phyloP scores from a whole-genome alignment of 768 basidiomycete genomes.

The Melanogaster broomeanus region DNA sequence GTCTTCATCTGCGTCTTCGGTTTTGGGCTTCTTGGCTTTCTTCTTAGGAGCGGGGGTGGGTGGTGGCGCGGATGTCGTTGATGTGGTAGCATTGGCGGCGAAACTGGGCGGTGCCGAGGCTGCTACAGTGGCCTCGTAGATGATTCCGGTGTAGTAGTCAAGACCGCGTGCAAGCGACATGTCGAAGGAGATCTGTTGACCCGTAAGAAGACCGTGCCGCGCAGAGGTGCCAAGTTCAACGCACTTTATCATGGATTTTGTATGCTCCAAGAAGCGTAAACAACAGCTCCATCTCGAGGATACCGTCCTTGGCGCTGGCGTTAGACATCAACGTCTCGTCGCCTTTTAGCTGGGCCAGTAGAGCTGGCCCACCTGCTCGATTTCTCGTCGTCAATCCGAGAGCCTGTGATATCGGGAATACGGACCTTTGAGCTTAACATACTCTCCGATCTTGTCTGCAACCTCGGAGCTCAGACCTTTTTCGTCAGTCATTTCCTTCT shows the following conservation, averaged over 20 bases:
- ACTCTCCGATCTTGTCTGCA: constrained; percentile 95
- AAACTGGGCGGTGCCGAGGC: constrained; percentile 91
- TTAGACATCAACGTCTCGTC: constrained; percentile 71
- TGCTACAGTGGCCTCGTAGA: constrained; percentile 94
- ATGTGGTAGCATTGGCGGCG: constrained; percentile 49
- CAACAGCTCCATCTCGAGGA: constrained; percentile 83
- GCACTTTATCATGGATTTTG: constrained; percentile 73
- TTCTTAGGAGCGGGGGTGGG: constrained; percentile 37
- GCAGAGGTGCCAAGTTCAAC: constrained; percentile 5
- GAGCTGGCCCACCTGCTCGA: constrained; percentile 66
- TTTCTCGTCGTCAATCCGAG: not conserved
- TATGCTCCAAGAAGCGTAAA: constrained; percentile 85
- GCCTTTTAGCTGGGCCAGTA: constrained; percentile 68
- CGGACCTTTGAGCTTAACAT: constrained; percentile 91
- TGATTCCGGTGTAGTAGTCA: constrained; percentile 98
- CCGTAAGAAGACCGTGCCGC: not conserved
- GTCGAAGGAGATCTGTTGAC: constrained; percentile 84
- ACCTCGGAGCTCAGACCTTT: constrained; percentile 81
- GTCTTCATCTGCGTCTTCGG: constrained; percentile 53
- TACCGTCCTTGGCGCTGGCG: constrained; percentile 73
- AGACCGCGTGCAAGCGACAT: constrained; percentile 96
- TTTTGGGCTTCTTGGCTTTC: constrained; percentile 43
- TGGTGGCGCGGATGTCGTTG: constrained; percentile 27
- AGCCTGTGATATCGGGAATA: not conserved
- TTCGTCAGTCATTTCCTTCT: constrained; percentile 95